Conservation (phyloP, 495 filamentous ascomycete species). For the Neurospora sp. region DNA sequence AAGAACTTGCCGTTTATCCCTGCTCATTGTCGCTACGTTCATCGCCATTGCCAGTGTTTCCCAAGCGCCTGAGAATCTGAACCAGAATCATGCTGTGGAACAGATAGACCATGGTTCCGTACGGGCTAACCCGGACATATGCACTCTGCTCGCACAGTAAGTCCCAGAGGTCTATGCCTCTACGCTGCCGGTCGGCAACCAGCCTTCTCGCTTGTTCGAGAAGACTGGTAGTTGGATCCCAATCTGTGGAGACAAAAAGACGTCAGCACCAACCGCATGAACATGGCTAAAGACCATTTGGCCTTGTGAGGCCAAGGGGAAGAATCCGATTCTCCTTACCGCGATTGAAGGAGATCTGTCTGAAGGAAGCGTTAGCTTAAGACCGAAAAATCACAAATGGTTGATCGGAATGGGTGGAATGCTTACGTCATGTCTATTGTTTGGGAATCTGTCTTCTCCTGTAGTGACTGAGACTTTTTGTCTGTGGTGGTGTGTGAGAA, state of each 20-base stretch:
- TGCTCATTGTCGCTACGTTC: not conserved
- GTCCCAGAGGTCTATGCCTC: not conserved
- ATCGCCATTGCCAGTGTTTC: not conserved
- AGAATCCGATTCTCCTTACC: not conserved
- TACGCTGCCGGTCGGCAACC: not conserved
- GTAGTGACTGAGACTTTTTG: not conserved
- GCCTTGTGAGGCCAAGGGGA: not conserved
- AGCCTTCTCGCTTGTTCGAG: not conserved
- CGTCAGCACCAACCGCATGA: not conserved
- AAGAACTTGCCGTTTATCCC: not conserved
- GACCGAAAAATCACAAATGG: not conserved
- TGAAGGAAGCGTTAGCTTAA: not conserved
- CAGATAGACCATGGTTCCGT: not conserved
- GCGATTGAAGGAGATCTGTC: not conserved
- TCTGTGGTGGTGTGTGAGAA: not conserved
- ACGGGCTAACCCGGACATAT: fast-evolving
- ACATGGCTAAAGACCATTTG: not conserved
- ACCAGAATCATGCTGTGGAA: not conserved
- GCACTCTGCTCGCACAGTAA: not conserved
- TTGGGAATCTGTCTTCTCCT: not conserved
- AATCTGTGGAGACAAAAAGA: not conserved
- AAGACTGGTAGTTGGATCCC: not conserved
- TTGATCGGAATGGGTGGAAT: not conserved
- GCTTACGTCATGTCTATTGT: not conserved
- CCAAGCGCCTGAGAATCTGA: not conserved